A percentile compares a stretch with the other conserved stretches of the same genome.
Conservation (phyloP, 176 grass and related monocot genomes). For the Oropetium thomaeum region DNA sequence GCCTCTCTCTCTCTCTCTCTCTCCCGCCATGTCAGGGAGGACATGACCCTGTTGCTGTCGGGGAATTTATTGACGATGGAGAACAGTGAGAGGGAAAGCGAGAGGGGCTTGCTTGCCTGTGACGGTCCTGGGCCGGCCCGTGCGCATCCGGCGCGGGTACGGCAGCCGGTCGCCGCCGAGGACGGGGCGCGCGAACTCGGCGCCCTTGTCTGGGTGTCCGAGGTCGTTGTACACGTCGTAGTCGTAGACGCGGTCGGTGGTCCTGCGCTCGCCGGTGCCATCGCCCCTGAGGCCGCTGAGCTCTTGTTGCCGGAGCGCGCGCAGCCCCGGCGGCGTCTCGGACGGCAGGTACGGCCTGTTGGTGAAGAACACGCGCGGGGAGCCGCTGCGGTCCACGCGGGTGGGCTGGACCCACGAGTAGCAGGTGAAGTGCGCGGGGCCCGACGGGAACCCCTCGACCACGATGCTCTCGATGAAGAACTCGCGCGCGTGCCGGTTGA, state of each 20-base stretch:
- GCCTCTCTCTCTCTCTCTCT: too few species aligned
- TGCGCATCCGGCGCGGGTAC: constrained; percentile 84
- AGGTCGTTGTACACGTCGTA: constrained; percentile 86
- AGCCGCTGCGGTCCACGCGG: constrained; percentile 15
- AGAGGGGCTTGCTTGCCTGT: constrained; percentile 62
- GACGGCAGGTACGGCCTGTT: constrained; percentile 83
- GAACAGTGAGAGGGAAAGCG: background rate
- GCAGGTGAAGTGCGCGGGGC: constrained; percentile 69
- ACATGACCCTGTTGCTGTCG: constrained; percentile 17
- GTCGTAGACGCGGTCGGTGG: constrained; percentile 61
- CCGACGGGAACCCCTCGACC: constrained; percentile 68
- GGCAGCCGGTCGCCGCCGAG: constrained; percentile 62
- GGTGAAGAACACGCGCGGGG: constrained; percentile 77
- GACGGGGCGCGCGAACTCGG: constrained; percentile 50
- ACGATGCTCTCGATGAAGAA: constrained; percentile 89
- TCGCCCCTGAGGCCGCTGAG: constrained; percentile 63
- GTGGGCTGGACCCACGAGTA: constrained; percentile 74
- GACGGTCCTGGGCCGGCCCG: constrained; percentile 42
- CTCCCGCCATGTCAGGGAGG: constrained; percentile 35
- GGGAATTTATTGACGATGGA: constrained; percentile 22
- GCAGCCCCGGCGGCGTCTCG: constrained; percentile 75
- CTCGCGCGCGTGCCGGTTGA: constrained; percentile 73
- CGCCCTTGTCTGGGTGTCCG: constrained; percentile 79
- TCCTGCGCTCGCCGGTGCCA: constrained; percentile 48
- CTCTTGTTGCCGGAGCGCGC: constrained; percentile 51